phyloP scores from a whole-genome alignment of 495 filamentous ascomycete species.

The Oidiodendron maius region DNA sequence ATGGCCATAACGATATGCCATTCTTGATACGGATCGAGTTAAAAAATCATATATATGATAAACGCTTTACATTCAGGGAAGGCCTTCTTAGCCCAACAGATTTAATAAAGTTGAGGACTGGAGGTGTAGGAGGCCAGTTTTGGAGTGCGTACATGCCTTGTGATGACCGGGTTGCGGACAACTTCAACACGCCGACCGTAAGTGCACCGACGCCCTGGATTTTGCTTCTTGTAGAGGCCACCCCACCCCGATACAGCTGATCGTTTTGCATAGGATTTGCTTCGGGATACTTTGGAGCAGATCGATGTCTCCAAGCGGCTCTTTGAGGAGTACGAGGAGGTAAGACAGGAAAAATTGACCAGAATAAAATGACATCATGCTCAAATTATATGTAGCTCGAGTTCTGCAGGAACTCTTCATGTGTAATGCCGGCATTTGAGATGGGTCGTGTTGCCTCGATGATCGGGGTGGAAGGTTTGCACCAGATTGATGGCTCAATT shows the following conservation, averaged over 20 bases:
- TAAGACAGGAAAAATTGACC: too few species aligned
- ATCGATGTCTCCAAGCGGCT: conserved; percentile 27
- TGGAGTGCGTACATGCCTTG: conserved; percentile 27
- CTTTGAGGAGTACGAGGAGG: conserved; percentile 16
- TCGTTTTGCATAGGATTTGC: conserved; percentile 8
- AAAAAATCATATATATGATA: conserved; percentile 25
- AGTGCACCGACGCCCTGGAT: too few species aligned
- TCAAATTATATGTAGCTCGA: too few species aligned
- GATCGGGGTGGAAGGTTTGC: conserved; percentile 18
- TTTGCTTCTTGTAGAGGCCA: too few species aligned
- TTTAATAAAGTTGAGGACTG: conserved; percentile 19
- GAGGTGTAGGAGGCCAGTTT: conserved; percentile 28
- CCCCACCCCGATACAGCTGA: too few species aligned
- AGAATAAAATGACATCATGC: too few species aligned
- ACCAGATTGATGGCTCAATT: conserved; percentile 23
- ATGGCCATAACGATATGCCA: conserved; percentile 31
- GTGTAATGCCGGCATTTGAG: too few species aligned
- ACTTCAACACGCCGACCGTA: neutral
- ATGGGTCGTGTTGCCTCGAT: too few species aligned
- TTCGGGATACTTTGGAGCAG: conserved; percentile 30
- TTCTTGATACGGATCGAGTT: conserved; percentile 26
- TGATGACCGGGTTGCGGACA: conserved; percentile 7
- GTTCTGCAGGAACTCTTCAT: too few species aligned
- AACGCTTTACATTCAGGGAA: conserved; percentile 22
- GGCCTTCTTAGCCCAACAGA: conserved; percentile 14